Conservation (phyloP, 306 rosid genomes). For the Vigna trinervia region DNA sequence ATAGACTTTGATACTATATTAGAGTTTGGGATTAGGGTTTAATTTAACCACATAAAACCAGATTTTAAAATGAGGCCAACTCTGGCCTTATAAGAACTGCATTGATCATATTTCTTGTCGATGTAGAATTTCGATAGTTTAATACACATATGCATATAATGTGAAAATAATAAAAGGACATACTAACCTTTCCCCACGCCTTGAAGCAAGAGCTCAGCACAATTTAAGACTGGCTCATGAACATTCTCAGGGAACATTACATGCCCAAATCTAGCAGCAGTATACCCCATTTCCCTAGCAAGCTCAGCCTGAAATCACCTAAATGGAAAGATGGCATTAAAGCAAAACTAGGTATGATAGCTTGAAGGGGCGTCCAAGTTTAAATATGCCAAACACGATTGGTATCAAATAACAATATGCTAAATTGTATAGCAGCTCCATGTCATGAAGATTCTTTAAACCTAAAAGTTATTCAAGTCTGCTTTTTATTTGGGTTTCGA, state of each 20-base stretch:
- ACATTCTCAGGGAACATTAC: constrained; percentile 99
- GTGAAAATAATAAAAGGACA: constrained; percentile 11
- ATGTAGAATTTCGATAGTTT: neutral
- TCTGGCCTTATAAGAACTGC: no score
- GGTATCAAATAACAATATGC: constrained; percentile 8
- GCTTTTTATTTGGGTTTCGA: constrained; percentile 6
- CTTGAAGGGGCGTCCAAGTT: constrained; percentile 22
- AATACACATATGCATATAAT: neutral
- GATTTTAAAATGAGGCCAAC: neutral
- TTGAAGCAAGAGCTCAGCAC: constrained; percentile 93
- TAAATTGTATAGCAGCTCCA: neutral
- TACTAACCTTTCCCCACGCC: constrained; percentile 87
- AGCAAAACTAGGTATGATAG: constrained; percentile 55
- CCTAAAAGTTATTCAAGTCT: constrained; percentile 8
- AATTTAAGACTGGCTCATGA: constrained; percentile 85
- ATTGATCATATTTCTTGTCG: neutral
- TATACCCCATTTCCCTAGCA: constrained; percentile 91
- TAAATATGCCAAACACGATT: constrained; percentile 36
- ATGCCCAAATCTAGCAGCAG: constrained; percentile 96
- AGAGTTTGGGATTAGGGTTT: neutral
- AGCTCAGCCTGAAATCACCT: constrained; percentile 98
- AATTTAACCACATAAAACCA: neutral
- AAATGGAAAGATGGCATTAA: constrained; percentile 56
- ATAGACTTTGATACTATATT: neutral
- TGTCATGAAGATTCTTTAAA: constrained; percentile 20